These are phyloP conservation scores for Perkinsela sp. DNA, from an alignment of 208 protist species.

Conservation along the genomic window DNA sequence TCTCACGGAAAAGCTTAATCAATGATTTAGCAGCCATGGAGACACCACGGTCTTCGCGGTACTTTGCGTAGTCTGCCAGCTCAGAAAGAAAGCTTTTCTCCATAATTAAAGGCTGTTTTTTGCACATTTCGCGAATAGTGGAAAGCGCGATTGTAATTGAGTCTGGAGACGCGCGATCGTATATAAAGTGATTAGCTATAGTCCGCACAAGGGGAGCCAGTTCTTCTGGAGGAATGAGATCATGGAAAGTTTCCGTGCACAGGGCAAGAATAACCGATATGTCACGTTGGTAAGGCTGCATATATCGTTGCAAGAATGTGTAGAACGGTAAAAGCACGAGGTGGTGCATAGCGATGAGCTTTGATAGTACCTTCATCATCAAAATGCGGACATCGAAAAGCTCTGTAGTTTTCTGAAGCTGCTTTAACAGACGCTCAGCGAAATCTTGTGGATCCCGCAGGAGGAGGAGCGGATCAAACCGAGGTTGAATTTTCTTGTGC, in stretches of 20 bases:
- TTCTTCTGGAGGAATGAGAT: conserved; percentile 68
- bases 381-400: conserved; percentile 76
- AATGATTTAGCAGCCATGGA: conserved; percentile 75
- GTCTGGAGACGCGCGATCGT: conserved; percentile 62
- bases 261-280: conserved; percentile 78
- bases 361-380: conserved; percentile 81
- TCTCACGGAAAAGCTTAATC: conserved; percentile 72
- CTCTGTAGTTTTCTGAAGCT: conserved; percentile 65
- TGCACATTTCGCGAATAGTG: conserved; percentile 79
- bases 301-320: conserved; percentile 76
- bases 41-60: conserved; percentile 74
- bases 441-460: conserved; percentile 82
- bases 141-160: conserved; percentile 81
- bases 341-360: conserved; percentile 71
- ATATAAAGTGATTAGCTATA: conserved; percentile 84
- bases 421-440: conserved; percentile 67
- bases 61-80: conserved; percentile 66
- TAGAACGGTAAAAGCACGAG: conserved; percentile 84
- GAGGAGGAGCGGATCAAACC: conserved; percentile 69
- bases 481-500: conserved; percentile 6
- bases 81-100: conserved; percentile 67
- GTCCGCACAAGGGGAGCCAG: conserved; percentile 63
- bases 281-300: conserved; percentile 80
- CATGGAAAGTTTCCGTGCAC: conserved; percentile 73
- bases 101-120: conserved; percentile 75